Evolutionary conservation across 83 land plant species (phyloP).

Genomic region (Diphasiastrum complanatum): DNA sequence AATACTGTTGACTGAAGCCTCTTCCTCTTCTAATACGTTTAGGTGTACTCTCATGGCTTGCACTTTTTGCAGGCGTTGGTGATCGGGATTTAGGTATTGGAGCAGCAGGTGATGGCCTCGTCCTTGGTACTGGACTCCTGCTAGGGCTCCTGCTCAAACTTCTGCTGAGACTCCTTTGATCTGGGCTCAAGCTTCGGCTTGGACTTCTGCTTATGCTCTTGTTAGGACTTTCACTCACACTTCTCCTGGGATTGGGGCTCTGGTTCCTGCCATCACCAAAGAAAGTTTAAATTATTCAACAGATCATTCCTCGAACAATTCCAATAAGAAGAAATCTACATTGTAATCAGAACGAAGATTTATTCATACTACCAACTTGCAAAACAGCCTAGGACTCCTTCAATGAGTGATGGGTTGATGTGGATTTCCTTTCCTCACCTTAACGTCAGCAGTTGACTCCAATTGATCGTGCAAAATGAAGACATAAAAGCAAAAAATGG

Average conservation of each 20-base stretch:
- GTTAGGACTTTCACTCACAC: slow-evolving; percentile 41
- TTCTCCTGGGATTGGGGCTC: slow-evolving; percentile 47
- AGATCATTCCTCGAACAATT: no score
- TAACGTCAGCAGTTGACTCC: no score
- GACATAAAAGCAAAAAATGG: no score
- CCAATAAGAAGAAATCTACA: no score
- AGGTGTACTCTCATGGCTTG: slow-evolving; percentile 66
- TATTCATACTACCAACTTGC: no score
- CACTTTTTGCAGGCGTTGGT: slow-evolving; percentile 20
- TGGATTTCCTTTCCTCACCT: no score
- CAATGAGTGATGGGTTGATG: no score
- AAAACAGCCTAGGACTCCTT: no score
- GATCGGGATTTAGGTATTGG: slow-evolving; percentile 41
- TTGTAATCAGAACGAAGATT: no score
- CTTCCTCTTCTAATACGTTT: slow-evolving; percentile 87
- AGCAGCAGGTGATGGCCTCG: slow-evolving; percentile 41
- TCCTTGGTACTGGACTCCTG: slow-evolving; percentile 35
- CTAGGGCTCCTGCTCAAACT: slow-evolving; percentile 17
- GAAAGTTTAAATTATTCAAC: no score
- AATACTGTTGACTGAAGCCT: slow-evolving; percentile 80
- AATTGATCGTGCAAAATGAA: no score
- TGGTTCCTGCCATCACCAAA: slow-evolving; percentile 44
- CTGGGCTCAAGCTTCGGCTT: slow-evolving; percentile 39
- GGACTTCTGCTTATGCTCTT: slow-evolving; percentile 29
- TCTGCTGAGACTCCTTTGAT: slow-evolving; percentile 38